Conservation (phyloP, 2,329 filamentous ascomycete genomes). For the Ophiostoma australiae region DNA sequence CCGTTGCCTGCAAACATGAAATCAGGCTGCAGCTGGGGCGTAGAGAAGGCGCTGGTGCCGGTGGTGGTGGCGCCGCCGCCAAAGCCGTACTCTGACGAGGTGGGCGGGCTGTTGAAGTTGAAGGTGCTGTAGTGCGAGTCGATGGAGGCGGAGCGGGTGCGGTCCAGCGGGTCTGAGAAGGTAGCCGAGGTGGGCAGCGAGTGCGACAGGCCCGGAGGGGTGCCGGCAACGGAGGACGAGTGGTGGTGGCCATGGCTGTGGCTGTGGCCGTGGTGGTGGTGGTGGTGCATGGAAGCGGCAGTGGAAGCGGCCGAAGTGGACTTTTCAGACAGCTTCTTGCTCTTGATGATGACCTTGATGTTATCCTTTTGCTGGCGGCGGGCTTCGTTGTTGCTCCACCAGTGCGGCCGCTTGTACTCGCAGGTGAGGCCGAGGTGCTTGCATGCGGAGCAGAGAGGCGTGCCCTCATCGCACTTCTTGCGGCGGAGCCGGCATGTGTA, state of each 20-base stretch:
- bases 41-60: conserved; percentile 49
- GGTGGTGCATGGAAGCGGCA: conserved; percentile 14
- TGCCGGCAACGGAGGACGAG: conserved; percentile 48
- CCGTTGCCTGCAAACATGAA: conserved; percentile 45
- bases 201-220: conserved; percentile 73
- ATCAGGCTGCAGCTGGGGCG: conserved; percentile 57
- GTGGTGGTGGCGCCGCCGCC: conserved; percentile 20
- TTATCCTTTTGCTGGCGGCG: conserved; percentile 83
- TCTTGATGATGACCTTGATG: conserved; percentile 97
- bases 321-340: conserved; percentile 87
- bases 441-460: conserved; percentile 60
- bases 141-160: conserved; percentile 70
- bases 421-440: conserved; percentile 75
- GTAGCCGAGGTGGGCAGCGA: conserved; percentile 76
- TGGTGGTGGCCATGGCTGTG: conserved; percentile 37
- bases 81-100: conserved; percentile 42
- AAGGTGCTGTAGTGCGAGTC: conserved; percentile 75
- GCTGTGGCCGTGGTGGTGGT: conserved; percentile 9
- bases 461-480: conserved; percentile 65
- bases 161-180: conserved; percentile 68
- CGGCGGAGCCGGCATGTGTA: conserved; percentile 63
- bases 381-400: conserved; percentile 94
- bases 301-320: conserved; percentile 37
- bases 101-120: conserved; percentile 63
- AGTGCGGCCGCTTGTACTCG: conserved; percentile 93